Evolutionary conservation across 2,329 filamentous ascomycete genomes (phyloP).

Genomic region (Verticillium albo-atrum): DNA sequence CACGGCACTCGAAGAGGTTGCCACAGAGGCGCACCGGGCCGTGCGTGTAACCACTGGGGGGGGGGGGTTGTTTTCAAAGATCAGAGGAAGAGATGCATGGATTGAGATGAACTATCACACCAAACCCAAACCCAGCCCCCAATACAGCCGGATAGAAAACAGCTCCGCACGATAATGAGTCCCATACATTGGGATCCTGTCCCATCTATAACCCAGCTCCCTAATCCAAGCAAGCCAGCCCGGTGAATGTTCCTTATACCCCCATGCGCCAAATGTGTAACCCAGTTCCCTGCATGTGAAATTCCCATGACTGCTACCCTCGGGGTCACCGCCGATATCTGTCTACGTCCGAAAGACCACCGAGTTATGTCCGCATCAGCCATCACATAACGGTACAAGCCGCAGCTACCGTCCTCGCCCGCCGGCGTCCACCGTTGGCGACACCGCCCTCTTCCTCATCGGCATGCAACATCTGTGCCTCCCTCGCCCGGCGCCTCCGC

Average conservation of each 20-base stretch:
- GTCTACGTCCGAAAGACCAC: neutral
- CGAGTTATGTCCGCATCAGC: neutral
- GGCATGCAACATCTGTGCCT: constrained; percentile 75
- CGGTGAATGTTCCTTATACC: neutral
- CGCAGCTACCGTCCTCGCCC: constrained; percentile 58
- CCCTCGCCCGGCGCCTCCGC: constrained; percentile 70
- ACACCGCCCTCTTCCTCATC: constrained; percentile 69
- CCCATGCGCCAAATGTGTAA: neutral
- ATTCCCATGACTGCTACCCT: neutral
- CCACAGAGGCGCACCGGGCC: too few relatives aligned
- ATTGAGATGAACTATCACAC: too few relatives aligned
- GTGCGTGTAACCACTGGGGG: too few relatives aligned
- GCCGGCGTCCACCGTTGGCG: constrained; percentile 49
- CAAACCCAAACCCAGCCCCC: too few relatives aligned
- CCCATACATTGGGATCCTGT: neutral
- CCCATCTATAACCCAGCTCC: neutral
- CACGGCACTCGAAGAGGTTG: too few relatives aligned
- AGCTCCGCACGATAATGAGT: neutral
- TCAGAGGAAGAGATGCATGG: too few relatives aligned
- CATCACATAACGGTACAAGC: constrained; percentile 59
- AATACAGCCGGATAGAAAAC: too few relatives aligned
- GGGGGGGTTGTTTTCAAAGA: too few relatives aligned
- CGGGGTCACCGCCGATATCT: neutral
- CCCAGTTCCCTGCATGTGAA: neutral
- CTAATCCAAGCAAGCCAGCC: neutral